These are phyloP conservation scores for Alternaria longipes DNA, from an alignment of 2,329 filamentous ascomycete species.

Conservation along the genomic window DNA sequence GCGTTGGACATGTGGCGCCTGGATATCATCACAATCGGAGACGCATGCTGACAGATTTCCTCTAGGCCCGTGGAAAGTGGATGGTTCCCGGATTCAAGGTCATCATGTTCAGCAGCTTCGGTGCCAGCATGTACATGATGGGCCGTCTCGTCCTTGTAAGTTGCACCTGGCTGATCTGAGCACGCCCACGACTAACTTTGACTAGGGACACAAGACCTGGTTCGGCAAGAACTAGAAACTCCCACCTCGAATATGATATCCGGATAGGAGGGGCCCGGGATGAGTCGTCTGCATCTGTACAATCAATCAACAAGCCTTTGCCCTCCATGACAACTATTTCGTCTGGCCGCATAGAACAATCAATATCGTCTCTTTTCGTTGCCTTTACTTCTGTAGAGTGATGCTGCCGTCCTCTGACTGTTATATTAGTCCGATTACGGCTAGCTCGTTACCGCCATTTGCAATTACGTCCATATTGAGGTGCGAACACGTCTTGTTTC, in stretches of 20 bases:
- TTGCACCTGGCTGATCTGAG: not conserved
- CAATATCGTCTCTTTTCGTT: not conserved
- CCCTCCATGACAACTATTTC: conserved; percentile 13
- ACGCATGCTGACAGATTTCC: conserved; percentile 24
- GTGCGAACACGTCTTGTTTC: not conserved
- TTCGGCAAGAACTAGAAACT: conserved; percentile 54
- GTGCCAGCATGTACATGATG: conserved; percentile 77
- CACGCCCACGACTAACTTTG: conserved; percentile 9
- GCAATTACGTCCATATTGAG: not conserved
- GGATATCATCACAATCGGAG: not conserved
- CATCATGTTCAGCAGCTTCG: conserved; percentile 69
- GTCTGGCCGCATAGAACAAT: conserved; percentile 10
- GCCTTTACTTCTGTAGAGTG: not conserved
- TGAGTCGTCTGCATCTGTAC: conserved; percentile 40
- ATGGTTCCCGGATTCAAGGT: conserved; percentile 75
- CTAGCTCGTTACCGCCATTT: not conserved
- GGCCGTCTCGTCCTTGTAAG: conserved; percentile 70
- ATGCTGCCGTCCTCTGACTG: not conserved
- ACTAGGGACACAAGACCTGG: conserved; percentile 79
- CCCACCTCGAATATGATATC: conserved; percentile 11
- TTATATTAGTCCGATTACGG: not conserved
- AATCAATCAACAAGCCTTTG: conserved; percentile 40
- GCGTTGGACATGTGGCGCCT: not conserved
- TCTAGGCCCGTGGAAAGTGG: conserved; percentile 70
- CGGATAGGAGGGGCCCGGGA: conserved; percentile 18